phyloP scores from a whole-genome alignment of 495 filamentous ascomycete species.

The Annulohypoxylon moriforme region DNA sequence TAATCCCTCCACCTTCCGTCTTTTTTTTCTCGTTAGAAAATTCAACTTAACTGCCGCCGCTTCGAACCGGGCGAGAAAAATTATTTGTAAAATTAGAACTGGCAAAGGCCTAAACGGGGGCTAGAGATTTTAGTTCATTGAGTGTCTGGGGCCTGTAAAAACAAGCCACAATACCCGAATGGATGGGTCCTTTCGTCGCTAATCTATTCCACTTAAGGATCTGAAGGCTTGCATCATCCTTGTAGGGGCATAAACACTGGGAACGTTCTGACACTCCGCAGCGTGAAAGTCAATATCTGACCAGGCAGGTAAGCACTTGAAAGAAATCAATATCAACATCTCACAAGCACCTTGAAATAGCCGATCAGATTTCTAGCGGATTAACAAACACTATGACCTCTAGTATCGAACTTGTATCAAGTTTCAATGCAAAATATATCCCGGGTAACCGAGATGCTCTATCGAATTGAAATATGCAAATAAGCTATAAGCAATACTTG shows the following conservation, averaged over 20 bases:
- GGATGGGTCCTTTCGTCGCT: slow-evolving; percentile 1
- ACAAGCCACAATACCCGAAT: slow-evolving; percentile 7
- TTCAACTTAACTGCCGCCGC: neutral
- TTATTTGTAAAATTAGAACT: neutral
- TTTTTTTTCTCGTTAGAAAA: neutral
- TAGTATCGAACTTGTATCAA: too few species aligned
- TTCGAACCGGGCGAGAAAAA: neutral
- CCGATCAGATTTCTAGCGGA: too few species aligned
- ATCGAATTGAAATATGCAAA: neutral
- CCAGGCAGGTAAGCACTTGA: neutral
- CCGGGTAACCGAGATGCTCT: neutral
- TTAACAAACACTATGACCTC: too few species aligned
- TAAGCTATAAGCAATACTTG: neutral
- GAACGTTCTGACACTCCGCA: neutral
- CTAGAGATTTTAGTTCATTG: neutral
- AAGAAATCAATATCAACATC: neutral
- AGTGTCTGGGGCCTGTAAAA: neutral
- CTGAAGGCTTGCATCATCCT: neutral
- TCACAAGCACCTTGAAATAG: neutral
- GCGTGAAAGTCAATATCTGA: neutral
- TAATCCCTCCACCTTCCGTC: neutral
- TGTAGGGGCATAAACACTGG: slow-evolving; percentile 6
- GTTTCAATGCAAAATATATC: too few species aligned
- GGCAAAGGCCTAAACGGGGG: neutral
- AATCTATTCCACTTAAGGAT: slow-evolving; percentile 1